These are phyloP conservation scores for Sicyos edulis DNA, from an alignment of 306 rosid genomes.

Conservation along the genomic window DNA sequence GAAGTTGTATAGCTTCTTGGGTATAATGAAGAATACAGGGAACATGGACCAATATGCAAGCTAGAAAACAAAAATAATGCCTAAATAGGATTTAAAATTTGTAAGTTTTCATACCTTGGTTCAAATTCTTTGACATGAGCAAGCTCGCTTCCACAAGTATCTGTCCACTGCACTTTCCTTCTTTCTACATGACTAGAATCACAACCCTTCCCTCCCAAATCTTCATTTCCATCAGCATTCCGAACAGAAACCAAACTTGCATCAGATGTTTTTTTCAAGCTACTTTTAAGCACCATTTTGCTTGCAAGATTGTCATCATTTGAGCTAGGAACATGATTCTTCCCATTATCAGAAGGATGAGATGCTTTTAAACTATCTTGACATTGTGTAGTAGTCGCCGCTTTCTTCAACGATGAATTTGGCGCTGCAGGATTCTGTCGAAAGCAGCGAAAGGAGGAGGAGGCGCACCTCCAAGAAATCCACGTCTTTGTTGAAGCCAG, in stretches of 20 bases:
- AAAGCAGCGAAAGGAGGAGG: constrained; percentile 95
- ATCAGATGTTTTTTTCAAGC: constrained; percentile 57
- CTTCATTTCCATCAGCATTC: constrained; percentile 39
- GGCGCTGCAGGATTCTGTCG: constrained; percentile 83
- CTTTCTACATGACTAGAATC: constrained; percentile 42
- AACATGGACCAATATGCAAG: neutral
- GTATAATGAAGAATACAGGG: too few species aligned
- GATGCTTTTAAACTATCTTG: constrained; percentile 57
- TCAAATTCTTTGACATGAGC: constrained; percentile 81
- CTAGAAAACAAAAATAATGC: neutral
- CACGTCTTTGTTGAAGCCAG: constrained; percentile 88
- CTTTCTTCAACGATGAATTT: constrained; percentile 66
- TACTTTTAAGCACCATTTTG: constrained; percentile 66
- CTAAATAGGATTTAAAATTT: neutral
- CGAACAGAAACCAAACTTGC: constrained; percentile 34
- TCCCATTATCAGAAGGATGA: constrained; percentile 43
- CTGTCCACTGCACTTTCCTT: constrained; percentile 96
- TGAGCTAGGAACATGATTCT: constrained; percentile 36
- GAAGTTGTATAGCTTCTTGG: neutral
- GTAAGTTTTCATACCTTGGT: constrained; percentile 54
- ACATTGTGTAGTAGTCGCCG: constrained; percentile 73
- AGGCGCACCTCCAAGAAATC: constrained; percentile 76
- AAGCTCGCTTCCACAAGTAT: constrained; percentile 78
- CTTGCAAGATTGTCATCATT: constrained; percentile 35
- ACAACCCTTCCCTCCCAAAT: constrained; percentile 35